Evolutionary conservation across 805 yeast species (phyloP), one percentile per base, ranked within the genome.

Genomic region (Wickerhamiella brachini): DNA sequence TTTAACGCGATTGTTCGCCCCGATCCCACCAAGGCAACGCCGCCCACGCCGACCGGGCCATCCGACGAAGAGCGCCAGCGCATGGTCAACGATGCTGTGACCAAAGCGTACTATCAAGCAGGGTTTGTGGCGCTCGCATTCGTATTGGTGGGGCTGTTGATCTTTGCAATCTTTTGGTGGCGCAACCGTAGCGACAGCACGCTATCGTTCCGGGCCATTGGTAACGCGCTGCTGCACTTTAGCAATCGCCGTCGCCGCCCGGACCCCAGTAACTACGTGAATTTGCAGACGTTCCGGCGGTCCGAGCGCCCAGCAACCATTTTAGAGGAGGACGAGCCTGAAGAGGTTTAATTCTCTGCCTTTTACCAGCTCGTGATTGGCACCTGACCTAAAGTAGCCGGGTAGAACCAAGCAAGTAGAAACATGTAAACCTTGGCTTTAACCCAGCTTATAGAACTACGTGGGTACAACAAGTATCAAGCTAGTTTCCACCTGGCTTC

Each of bases 31-130:
- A 45, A 10, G 21, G 34, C 34, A 7, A 9, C 3, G 12, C 12
- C 34, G 34, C 34, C 34, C 12, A 6, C 41, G 20, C 18, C 29
- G 8, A 42, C 50, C 7, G 52, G 43, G 26, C 22, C 37, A 5
- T 29, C 44, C 12, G 54, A 45, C 5, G 56, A 56, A 10, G 60
- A 56, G 4, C 54, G 53, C 18, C 61, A 62, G 23, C 55, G 56
- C 45, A 48, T 61, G 17, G 54, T 58, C 24, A 59, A 58, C 44
- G 66, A 64, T 8, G 70, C 71, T 4, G 64, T 61, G 44, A 57
- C 62, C 56, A 53, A 54, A 41, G 71, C 71, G 1, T 69, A 69
- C 51, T 64, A 59, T 52, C 58, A 62, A 42, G 71, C 73, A 1
- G 71, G 73, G 5, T 59, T 56, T 20, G 57, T 60, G 2, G 71